phyloP scores from a whole-genome alignment of 2,329 filamentous ascomycete genomes.

The Fusarium nurragi region DNA sequence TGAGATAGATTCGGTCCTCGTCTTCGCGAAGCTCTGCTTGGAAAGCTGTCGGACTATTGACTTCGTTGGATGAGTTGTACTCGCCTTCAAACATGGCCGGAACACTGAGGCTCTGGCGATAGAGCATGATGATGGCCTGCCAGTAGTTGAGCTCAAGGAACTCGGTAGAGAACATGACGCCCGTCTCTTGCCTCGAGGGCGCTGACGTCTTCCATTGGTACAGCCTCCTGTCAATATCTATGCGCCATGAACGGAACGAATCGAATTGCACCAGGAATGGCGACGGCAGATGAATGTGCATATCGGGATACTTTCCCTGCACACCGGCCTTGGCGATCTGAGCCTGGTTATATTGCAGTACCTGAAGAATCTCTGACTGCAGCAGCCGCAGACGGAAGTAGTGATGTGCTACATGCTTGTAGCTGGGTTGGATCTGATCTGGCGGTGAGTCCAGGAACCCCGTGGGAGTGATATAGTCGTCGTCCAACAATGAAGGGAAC shows the following conservation, averaged over 20 bases:
- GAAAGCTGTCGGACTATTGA: slow-evolving; percentile 69
- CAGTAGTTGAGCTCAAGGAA: slow-evolving; percentile 97
- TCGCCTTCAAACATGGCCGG: slow-evolving; percentile 86
- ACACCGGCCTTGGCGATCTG: slow-evolving; percentile 76
- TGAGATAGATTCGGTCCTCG: slow-evolving; percentile 90
- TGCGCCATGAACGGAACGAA: slow-evolving; percentile 88
- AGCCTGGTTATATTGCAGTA: slow-evolving; percentile 90
- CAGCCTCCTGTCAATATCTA: slow-evolving; percentile 84
- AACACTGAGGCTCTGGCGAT: slow-evolving; percentile 87
- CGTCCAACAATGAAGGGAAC: slow-evolving; percentile 88
- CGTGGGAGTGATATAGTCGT: slow-evolving; percentile 83
- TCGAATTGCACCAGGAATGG: slow-evolving; percentile 86
- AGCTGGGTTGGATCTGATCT: slow-evolving; percentile 73
- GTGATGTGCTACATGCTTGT: slow-evolving; percentile 90
- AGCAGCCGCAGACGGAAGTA: slow-evolving; percentile 89
- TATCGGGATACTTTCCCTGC: slow-evolving; percentile 75
- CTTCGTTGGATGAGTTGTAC: slow-evolving; percentile 71
- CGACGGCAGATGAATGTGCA: slow-evolving; percentile 81
- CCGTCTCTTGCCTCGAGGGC: slow-evolving; percentile 80
- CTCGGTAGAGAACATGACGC: slow-evolving; percentile 87
- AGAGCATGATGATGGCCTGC: slow-evolving; percentile 96
- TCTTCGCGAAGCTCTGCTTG: slow-evolving; percentile 77
- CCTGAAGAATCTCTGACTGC: slow-evolving; percentile 94
- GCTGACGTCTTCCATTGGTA: slow-evolving; percentile 88
- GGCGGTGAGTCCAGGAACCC: slow-evolving; percentile 73